Evolutionary conservation across 768 basidiomycete genomes (phyloP), one percentile per base, ranked within the genome.

Genomic region (Panus rudis): DNA sequence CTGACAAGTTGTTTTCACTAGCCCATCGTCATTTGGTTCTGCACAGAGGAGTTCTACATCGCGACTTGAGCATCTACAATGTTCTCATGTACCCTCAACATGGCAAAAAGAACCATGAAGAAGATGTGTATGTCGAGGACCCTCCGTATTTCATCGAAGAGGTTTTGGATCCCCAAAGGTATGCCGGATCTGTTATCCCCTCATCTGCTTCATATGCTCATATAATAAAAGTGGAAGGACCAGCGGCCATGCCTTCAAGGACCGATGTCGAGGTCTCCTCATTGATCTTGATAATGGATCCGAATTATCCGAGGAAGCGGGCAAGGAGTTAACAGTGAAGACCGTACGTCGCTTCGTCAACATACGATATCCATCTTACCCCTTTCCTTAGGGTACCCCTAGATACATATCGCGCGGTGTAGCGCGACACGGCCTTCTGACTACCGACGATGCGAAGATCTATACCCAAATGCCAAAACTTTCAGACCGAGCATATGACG

Each of bases 71-170:
- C n/a, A 11, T 40, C 3, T n/a, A 33, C 28, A 50, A 50, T 31
- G 27, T 50, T n/a, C 41, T 50, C 10, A 50, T 50, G 38, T 50
- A 50, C 22, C 49, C 49, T 2, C 25, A 37, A n/a, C 38, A 26
- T 16, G 45, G 20, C 5, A 12, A 16, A 2, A 27, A 23, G n/a
- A 2, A 27, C 24, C 11, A 8, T 21, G 3, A 39, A 37, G 4
- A 20, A 13, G 10, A 10, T 24, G 33, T 6, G 10, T 35, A 21
- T 26, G 38, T 35, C 20, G 30, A 39, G 10, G 35, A 25, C 11
- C 3, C 33, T 8, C 49, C 49, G 2, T 21, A 21, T 4, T 25
- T 50, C 13, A 50, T 50, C 4, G 23, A 45, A 4, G 42, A 45
- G 14, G 16, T 50, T 6, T 20, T 50, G 4, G 13, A n/a, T n/a